Evolutionary conservation across 768 basidiomycete species (phyloP), one percentile per base, ranked within the genome.

Genomic region (Chalciporus chontae): DNA sequence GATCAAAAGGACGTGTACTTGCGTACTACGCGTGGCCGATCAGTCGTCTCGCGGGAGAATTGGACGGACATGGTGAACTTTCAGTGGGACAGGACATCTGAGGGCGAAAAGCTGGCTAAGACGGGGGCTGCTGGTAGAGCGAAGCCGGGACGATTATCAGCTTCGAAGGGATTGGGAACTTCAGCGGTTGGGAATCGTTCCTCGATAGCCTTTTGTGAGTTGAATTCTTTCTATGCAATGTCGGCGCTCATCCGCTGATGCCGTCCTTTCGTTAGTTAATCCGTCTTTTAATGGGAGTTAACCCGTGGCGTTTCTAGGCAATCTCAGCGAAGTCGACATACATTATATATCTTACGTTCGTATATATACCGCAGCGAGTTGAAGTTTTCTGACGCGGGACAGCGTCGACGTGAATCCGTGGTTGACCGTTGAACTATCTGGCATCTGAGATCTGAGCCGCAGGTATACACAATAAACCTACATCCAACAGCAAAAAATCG

Each of bases 41-140:
- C 67, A 19, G 50, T 54, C 2, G 57, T 85, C 29, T 62, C 72
- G 19, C 72, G 73, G 40, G 62, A 72, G 39, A 55, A 60, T 13
- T 89, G 86, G 85, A 60, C 59, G 47, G 48, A 67, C 19, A 71
- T 73, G 19, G 85, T 83, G 24, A 73, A 76, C 40, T 84, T 79
- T 65, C 65, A 61, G 47, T 40, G 19, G 21, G 52, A 34, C 6
- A 29, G 17, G 38, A 32, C n/a, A 21, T 40, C 4, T 3, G 45
- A 52, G 34, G 45, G 44, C 17, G 53, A 36, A 10, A 44, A 39
- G 36, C 23, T 36, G 15, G 21, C 46, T 41, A 14, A 37, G 18
- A 43, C 40, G 37, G 37, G 36, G 9, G 40, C 10, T n/a, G 27
- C 36, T 10, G 49, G 26, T 9, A 40, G 15, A 6, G 37, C 5